Conservation (phyloP, 2,329 filamentous ascomycete species). For the Gaeumannomyces sp. region DNA sequence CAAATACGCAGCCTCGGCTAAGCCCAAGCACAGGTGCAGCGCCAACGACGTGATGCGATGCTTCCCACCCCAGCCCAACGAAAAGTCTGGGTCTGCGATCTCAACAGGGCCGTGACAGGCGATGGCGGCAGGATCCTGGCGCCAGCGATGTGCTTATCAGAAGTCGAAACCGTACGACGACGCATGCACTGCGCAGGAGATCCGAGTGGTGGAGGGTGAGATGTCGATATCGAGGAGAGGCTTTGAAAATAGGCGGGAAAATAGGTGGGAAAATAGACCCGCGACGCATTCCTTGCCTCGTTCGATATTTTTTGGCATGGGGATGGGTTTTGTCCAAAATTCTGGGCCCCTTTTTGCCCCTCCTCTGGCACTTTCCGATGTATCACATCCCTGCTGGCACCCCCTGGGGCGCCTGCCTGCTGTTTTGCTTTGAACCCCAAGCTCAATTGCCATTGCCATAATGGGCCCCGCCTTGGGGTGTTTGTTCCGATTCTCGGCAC, state of each 20-base stretch:
- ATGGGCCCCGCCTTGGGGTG: neutral
- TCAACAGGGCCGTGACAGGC: neutral
- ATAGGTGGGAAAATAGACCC: neutral
- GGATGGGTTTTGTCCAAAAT: neutral
- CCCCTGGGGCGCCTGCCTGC: neutral
- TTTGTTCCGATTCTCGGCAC: too few relatives aligned
- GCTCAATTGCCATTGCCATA: too few relatives aligned
- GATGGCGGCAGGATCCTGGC: neutral
- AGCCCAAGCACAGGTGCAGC: neutral
- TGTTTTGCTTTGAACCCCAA: neutral
- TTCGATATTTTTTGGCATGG: neutral
- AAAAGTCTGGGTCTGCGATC: neutral
- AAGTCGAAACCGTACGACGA: neutral
- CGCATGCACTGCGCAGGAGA: neutral
- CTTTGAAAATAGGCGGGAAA: too few relatives aligned
- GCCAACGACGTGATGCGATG: neutral
- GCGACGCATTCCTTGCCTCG: neutral
- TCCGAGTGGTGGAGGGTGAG: too few relatives aligned
- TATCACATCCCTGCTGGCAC: neutral
- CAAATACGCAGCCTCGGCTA: neutral
- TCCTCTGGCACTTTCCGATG: neutral
- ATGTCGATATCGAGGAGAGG: too few relatives aligned
- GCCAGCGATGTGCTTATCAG: neutral
- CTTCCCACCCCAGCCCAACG: neutral
- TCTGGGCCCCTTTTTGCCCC: neutral